phyloP scores from a whole-genome alignment of 2,329 filamentous ascomycete species.

The Alternaria ventricosa region DNA sequence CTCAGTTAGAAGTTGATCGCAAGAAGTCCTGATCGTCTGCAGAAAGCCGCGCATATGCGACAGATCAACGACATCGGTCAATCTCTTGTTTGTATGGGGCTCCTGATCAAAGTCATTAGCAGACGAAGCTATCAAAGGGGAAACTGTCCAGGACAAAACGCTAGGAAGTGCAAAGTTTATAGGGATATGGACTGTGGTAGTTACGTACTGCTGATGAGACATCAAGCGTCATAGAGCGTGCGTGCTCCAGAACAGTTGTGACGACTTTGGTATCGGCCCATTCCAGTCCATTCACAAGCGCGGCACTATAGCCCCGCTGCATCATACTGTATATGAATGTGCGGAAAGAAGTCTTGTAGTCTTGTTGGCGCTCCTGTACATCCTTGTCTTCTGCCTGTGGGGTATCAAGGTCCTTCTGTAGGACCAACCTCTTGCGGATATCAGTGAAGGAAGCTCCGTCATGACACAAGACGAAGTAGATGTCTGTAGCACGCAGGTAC shows the following conservation, averaged over 20 bases:
- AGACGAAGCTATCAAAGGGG: not conserved
- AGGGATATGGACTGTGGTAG: not conserved
- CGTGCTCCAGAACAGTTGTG: constrained; percentile 28
- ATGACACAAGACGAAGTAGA: constrained; percentile 74
- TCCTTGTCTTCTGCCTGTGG: constrained; percentile 26
- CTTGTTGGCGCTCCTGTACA: constrained; percentile 25
- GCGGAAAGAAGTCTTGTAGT: constrained; percentile 46
- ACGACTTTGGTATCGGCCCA: constrained; percentile 69
- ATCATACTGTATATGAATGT: constrained; percentile 64
- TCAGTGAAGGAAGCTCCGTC: constrained; percentile 59
- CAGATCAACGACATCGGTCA: constrained; percentile 21
- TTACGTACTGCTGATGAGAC: constrained; percentile 26
- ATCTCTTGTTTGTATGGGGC: constrained; percentile 4
- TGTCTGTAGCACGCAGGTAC: constrained; percentile 62
- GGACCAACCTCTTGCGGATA: constrained; percentile 24
- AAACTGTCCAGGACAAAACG: not conserved
- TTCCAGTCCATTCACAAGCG: constrained; percentile 68
- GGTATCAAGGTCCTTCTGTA: constrained; percentile 24
- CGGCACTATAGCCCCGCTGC: constrained; percentile 64
- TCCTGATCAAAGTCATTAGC: constrained; percentile 4
- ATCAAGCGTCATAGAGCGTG: constrained; percentile 24
- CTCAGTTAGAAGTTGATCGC: constrained; percentile 37
- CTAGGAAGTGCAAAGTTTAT: not conserved
- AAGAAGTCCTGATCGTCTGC: constrained; percentile 22
- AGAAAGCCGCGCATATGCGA: constrained; percentile 28